Evolutionary conservation across 228 moss, liverwort and hornwort species (phyloP).

Genomic region (Sphagnum fallax): DNA sequence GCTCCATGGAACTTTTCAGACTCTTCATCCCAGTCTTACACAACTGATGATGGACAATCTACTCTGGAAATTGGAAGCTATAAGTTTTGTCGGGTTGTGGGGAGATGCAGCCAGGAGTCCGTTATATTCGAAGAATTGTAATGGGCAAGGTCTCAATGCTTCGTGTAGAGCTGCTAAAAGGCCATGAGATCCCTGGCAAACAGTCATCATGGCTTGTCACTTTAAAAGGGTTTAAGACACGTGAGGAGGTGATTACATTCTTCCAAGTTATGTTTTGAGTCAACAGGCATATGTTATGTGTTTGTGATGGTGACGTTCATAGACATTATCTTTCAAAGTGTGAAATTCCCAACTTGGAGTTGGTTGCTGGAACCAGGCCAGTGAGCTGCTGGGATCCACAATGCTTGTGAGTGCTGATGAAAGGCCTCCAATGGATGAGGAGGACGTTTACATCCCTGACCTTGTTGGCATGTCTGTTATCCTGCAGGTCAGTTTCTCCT

Average conservation of each 20-base stretch:
- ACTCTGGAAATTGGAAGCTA: not conserved
- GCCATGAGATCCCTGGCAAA: conserved; percentile 67
- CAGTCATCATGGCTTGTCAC: conserved; percentile 91
- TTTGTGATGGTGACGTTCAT: not conserved
- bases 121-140: conserved; percentile 60
- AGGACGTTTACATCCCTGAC: conserved; percentile 83
- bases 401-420: conserved; percentile 67
- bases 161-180: conserved; percentile 75
- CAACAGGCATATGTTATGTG: not conserved
- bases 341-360: too few species aligned
- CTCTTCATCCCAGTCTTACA: not conserved
- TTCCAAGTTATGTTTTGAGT: not conserved
- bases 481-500: conserved; percentile 41
- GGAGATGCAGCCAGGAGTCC: conserved; percentile 62
- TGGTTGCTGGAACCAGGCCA: conserved; percentile 38
- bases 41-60: not conserved
- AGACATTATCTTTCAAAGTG: too few species aligned
- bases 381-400: conserved; percentile 71
- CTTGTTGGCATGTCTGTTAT: conserved; percentile 81
- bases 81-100: too few species aligned
- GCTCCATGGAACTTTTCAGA: not conserved
- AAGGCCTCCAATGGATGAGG: conserved; percentile 60
- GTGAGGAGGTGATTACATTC: conserved; percentile 52
- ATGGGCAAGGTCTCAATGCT: conserved; percentile 61
- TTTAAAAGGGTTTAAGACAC: conserved; percentile 54